Percentiles rank a stretch among this genome's conserved stretches.
Conservation (phyloP, 495 filamentous ascomycete species). For the Daldinia concentrica region DNA sequence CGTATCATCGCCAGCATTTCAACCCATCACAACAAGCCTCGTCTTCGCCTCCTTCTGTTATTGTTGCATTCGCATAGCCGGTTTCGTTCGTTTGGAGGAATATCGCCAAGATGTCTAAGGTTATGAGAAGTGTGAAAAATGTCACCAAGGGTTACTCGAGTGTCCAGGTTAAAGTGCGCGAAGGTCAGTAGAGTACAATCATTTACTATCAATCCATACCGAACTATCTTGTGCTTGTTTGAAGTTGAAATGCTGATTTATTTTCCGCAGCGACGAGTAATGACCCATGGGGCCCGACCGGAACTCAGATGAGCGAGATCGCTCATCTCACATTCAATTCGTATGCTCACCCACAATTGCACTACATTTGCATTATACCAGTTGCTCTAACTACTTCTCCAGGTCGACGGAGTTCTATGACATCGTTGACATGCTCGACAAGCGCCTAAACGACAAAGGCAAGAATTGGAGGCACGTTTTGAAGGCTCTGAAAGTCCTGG, state of each 20-base stretch:
- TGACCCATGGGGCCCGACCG: conserved; percentile 98
- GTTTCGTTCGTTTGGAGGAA: conserved; percentile 20
- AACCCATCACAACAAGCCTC: conserved; percentile 11
- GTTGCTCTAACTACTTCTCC: conserved; percentile 24
- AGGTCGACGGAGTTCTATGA: conserved; percentile 98
- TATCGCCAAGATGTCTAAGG: conserved; percentile 83
- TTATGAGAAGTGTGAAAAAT: conserved; percentile 98
- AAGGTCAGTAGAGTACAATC: conserved; percentile 73
- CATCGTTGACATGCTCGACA: conserved; percentile 99
- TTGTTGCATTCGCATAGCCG: conserved; percentile 9
- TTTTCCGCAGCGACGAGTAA: conserved; percentile 86
- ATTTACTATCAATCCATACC: background rate
- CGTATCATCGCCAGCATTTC: conserved; percentile 27
- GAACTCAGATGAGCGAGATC: conserved; percentile 98
- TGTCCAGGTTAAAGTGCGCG: conserved; percentile 98
- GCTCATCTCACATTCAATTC: conserved; percentile 96
- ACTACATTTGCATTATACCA: background rate
- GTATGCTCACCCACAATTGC: conserved; percentile 61
- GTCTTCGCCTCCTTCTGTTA: conserved; percentile 11
- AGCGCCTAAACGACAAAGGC: conserved; percentile 98
- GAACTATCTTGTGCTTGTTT: background rate
- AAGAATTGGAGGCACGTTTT: conserved; percentile 99
- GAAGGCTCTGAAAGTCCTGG: conserved; percentile 96
- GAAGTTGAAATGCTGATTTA: conserved; percentile 35
- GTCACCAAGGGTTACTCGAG: conserved; percentile 99